phyloP scores from a whole-genome alignment of 169 alveolate genomes.

The Cryptosporidium bovis region DNA sequence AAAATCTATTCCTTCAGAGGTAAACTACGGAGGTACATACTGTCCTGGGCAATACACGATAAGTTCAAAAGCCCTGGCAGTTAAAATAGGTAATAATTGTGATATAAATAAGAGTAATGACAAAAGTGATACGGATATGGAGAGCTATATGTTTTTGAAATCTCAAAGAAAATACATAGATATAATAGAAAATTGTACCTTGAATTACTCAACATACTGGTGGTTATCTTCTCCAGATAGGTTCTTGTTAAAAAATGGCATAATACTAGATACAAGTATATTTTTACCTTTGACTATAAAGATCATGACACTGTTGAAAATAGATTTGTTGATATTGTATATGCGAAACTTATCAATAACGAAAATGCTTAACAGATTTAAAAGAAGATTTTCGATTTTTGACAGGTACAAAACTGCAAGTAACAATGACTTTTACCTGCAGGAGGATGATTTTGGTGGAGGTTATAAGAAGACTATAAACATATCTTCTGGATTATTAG shows the following conservation, averaged over 20 bases:
- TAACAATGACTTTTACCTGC: background rate
- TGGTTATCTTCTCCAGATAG: slow-evolving; percentile 79
- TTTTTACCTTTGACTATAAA: slow-evolving; percentile 46
- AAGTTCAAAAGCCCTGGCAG: slow-evolving; percentile 77
- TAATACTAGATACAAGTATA: slow-evolving; percentile 69
- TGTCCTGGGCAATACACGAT: slow-evolving; percentile 80
- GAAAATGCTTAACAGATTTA: background rate
- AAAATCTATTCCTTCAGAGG: slow-evolving; percentile 76
- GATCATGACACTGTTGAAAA: slow-evolving; percentile 4
- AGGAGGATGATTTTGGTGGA: background rate
- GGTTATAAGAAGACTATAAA: background rate
- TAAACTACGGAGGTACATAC: slow-evolving; percentile 75
- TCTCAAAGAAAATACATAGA: slow-evolving; percentile 71
- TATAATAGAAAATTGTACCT: slow-evolving; percentile 73
- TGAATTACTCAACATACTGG: slow-evolving; percentile 75
- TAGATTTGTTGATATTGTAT: slow-evolving; percentile 18
- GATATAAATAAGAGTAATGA: background rate
- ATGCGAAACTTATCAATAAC: slow-evolving; percentile 21
- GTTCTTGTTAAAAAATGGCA: slow-evolving; percentile 74
- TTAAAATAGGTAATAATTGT: slow-evolving; percentile 43
- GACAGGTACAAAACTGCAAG: too few relatives aligned
- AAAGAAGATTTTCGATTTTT: background rate
- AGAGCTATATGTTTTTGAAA: slow-evolving; percentile 40
- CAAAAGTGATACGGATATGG: slow-evolving; percentile 11
- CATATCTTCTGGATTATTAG: slow-evolving; percentile 43